These are phyloP conservation scores for Ustilago cynodontis DNA, from an alignment of 1,284 basidiomycete genomes.

Conservation along the genomic window DNA sequence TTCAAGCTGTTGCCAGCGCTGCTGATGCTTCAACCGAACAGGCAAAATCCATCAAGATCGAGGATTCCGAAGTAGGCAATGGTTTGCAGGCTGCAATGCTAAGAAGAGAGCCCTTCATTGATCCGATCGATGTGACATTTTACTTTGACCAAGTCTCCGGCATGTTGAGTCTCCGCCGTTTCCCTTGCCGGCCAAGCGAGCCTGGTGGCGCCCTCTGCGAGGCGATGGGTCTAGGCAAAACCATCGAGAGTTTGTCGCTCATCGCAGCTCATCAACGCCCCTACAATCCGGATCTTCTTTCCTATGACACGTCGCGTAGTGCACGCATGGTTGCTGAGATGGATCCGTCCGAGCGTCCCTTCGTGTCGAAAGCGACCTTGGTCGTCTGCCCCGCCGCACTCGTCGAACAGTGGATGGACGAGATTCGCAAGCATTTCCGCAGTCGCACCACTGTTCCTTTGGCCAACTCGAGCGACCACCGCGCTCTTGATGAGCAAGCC, in stretches of 20 bases:
- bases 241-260: conserved; percentile 49
- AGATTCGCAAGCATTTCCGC: conserved; percentile 54
- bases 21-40: not conserved
- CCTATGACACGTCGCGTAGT: conserved; percentile 45
- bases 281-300: conserved; percentile 22
- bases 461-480: not conserved
- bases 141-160: conserved; percentile 54
- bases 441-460: conserved; percentile 15
- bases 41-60: not conserved
- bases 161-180: conserved; percentile 40
- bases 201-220: conserved; percentile 59
- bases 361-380: conserved; percentile 47
- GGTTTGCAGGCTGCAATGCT: not conserved
- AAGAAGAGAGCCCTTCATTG: conserved; percentile 45
- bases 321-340: conserved; percentile 42
- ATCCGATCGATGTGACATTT: conserved; percentile 29
- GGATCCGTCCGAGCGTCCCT: conserved; percentile 25
- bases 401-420: conserved; percentile 56
- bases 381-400: conserved; percentile 55
- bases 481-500: conserved; percentile 14
- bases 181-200: conserved; percentile 40
- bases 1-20: not conserved
- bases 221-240: conserved; percentile 58
- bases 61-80: not conserved
- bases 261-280: conserved; percentile 49